Evolutionary conservation across 305 asterid genomes (phyloP).

Genomic region (Solanum hybrid): DNA sequence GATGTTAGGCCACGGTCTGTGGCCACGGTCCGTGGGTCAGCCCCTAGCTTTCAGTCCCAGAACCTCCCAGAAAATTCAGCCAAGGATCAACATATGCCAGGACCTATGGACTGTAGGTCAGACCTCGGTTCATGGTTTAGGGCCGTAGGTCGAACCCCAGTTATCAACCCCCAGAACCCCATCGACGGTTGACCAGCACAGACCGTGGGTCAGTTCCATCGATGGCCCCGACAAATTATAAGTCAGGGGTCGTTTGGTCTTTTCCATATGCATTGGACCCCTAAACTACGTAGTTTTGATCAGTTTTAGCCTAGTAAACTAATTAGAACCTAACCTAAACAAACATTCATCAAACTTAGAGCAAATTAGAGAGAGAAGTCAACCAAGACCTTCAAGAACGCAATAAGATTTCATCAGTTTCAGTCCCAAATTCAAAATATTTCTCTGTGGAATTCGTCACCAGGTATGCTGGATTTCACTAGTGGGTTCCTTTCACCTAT

Average conservation of each 20-base stretch:
- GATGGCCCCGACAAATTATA: background rate
- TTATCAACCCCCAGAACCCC: background rate
- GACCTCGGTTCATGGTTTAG: background rate
- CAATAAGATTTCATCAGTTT: too few species aligned
- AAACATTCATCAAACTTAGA: background rate
- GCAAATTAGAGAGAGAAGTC: background rate
- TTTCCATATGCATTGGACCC: background rate
- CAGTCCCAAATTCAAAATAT: too few species aligned
- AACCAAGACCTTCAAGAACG: background rate
- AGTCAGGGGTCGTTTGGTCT: background rate
- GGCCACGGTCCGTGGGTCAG: background rate
- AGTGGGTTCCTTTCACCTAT: background rate
- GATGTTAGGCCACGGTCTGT: background rate
- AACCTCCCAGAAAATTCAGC: background rate
- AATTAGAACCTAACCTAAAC: background rate
- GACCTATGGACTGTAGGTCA: background rate
- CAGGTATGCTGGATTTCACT: too few species aligned
- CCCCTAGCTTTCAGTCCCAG: background rate
- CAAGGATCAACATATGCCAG: background rate
- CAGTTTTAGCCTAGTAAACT: background rate
- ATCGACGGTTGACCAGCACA: background rate
- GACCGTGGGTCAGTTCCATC: background rate
- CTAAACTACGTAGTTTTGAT: background rate
- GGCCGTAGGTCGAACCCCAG: background rate
- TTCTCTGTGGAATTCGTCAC: too few species aligned